Evolutionary conservation across 495 filamentous ascomycete genomes (phyloP).

Genomic region (Xanthoparmelia taractica): DNA sequence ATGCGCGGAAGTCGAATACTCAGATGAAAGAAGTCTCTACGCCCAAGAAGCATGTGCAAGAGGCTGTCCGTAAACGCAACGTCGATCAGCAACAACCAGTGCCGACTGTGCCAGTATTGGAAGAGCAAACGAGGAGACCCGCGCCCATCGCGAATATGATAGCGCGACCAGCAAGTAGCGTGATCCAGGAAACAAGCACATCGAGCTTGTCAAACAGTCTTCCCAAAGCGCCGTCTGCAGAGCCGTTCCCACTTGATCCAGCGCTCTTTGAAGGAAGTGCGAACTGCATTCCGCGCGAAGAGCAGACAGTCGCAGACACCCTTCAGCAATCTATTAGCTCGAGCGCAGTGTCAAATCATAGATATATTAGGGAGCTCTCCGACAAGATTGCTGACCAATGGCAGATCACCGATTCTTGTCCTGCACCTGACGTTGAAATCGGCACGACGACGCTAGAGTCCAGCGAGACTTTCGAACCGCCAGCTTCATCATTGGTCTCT

Average conservation of each 20-base stretch:
- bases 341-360: background rate
- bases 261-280: conserved; percentile 8
- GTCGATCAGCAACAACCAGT: background rate
- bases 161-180: conserved; percentile 12
- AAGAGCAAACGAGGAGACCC: background rate
- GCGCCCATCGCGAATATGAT: conserved; percentile 22
- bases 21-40: conserved; percentile 6
- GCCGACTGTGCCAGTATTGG: background rate
- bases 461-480: conserved; percentile 12
- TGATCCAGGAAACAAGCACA: background rate
- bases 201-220: background rate
- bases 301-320: background rate
- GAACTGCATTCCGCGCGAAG: background rate
- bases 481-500: conserved; percentile 41
- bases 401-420: conserved; percentile 4
- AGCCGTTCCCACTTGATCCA: conserved; percentile 12
- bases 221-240: conserved; percentile 1
- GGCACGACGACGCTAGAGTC: background rate
- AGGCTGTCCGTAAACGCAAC: background rate
- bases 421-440: background rate
- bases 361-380: background rate
- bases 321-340: background rate
- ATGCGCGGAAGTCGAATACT: conserved; percentile 26
- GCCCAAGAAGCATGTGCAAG: background rate
- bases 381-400: background rate